phyloP scores from a whole-genome alignment of 1,284 basidiomycete species.

The Cutaneotrichosporon sp. region DNA sequence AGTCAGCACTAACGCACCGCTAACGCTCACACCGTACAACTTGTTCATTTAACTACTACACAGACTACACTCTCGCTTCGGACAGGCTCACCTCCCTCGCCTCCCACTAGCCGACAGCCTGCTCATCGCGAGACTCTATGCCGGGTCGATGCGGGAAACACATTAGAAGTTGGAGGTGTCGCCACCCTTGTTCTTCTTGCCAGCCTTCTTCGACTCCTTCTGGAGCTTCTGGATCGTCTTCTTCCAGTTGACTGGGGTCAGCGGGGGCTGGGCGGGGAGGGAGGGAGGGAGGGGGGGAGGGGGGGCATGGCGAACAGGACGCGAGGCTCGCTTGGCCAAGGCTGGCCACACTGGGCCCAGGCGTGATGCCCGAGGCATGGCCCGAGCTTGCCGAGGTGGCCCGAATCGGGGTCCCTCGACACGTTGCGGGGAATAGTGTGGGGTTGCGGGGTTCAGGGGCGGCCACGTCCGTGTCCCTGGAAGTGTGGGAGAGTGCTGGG shows the following conservation, averaged over 20 bases:
- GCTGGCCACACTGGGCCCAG: no score
- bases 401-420: no score
- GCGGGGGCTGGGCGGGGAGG: not conserved
- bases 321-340: no score
- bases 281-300: not conserved
- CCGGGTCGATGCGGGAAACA: not conserved
- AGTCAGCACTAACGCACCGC: no score
- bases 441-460: not conserved
- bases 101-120: slow-evolving; percentile 2
- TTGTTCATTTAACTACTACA: slow-evolving; percentile 14
- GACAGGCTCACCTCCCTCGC: slow-evolving; percentile 5
- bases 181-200: slow-evolving; percentile 14
- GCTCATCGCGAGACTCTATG: slow-evolving; percentile 10
- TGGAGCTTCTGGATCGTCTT: slow-evolving; percentile 54
- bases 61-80: slow-evolving; percentile 5
- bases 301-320: not conserved
- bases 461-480: not conserved
- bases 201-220: slow-evolving; percentile 47
- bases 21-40: slow-evolving; percentile 12
- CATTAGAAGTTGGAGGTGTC: slow-evolving; percentile 11
- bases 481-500: not conserved
- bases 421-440: not conserved
- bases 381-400: no score
- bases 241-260: slow-evolving; percentile 51
- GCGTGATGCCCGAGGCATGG: no score